Percentiles rank a stretch among this genome's conserved stretches.
Evolutionary conservation across 1,284 basidiomycete species (phyloP).

Genomic region (Ceratobasidium sp.): DNA sequence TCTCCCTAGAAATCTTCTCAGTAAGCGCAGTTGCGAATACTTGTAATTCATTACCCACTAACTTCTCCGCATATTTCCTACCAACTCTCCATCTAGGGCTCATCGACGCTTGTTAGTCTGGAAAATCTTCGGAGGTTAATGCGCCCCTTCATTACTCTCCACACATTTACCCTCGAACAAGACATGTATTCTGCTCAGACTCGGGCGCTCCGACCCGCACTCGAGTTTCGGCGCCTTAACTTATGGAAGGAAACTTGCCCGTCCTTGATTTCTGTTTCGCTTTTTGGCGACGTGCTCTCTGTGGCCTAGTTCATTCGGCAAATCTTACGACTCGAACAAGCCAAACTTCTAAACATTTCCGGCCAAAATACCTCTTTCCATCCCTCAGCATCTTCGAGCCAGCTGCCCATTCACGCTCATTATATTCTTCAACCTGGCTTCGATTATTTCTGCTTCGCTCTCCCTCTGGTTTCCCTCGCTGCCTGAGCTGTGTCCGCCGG

Average conservation of each 20-base stretch:
- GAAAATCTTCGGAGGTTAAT: too few relatives aligned
- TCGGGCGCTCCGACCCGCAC: too few relatives aligned
- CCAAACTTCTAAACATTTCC: too few relatives aligned
- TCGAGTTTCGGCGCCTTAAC: not conserved
- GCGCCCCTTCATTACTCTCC: too few relatives aligned
- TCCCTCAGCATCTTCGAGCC: too few relatives aligned
- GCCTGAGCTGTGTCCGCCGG: conserved; percentile 12
- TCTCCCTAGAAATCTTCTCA: too few relatives aligned
- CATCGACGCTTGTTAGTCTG: too few relatives aligned
- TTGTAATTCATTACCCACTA: not conserved
- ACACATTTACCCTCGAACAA: not conserved
- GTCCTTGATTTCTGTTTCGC: not conserved
- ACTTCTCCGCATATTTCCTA: not conserved
- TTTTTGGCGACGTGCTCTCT: not conserved
- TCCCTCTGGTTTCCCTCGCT: conserved; percentile 7
- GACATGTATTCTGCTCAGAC: not conserved
- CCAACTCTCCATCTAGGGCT: too few relatives aligned
- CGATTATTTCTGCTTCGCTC: conserved; percentile 26
- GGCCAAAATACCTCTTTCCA: too few relatives aligned
- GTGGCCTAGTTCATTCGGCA: too few relatives aligned
- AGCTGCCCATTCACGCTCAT: too few relatives aligned
- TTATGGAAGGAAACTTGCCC: not conserved
- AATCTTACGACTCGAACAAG: too few relatives aligned
- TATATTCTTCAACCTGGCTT: conserved; percentile 24
- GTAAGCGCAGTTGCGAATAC: not conserved